Percentiles rank a stretch among this genome's conserved stretches.
Conservation (phyloP, 2,329 filamentous ascomycete species). For the Aureobasidium mangrovei region DNA sequence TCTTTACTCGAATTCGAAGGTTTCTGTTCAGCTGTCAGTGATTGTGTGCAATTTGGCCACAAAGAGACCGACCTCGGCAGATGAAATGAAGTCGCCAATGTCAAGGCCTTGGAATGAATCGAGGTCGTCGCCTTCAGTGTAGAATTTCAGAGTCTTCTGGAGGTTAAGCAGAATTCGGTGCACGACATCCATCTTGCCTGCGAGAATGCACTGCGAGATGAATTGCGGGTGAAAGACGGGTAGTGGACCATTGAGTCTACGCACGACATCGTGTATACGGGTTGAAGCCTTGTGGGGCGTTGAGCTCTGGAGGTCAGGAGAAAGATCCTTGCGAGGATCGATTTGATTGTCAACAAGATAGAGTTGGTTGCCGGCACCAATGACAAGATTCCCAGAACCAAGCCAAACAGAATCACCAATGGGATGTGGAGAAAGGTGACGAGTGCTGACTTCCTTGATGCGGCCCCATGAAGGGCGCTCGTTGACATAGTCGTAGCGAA, state of each 20-base stretch:
- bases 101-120: slow-evolving; percentile 63
- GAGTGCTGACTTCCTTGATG: slow-evolving; percentile 72
- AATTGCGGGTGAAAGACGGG: slow-evolving; percentile 91
- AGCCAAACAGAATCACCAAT: slow-evolving; percentile 94
- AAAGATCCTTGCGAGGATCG: slow-evolving; percentile 51
- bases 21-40: slow-evolving; percentile 15
- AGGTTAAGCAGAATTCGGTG: slow-evolving; percentile 64
- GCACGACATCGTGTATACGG: slow-evolving; percentile 74
- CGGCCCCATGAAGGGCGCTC: slow-evolving; percentile 83
- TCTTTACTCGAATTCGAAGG: neutral
- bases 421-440: slow-evolving; percentile 65
- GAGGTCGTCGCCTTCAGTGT: slow-evolving; percentile 68
- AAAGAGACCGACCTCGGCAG: slow-evolving; percentile 32
- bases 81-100: slow-evolving; percentile 41
- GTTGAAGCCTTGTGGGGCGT: slow-evolving; percentile 43
- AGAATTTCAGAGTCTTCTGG: slow-evolving; percentile 70
- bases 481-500: slow-evolving; percentile 86
- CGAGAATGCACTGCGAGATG: slow-evolving; percentile 74
- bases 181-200: slow-evolving; percentile 65
- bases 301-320: slow-evolving; percentile 46
- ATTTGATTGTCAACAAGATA: slow-evolving; percentile 77
- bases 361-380: slow-evolving; percentile 85
- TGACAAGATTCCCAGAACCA: slow-evolving; percentile 71
- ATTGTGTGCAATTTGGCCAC: slow-evolving; percentile 14
- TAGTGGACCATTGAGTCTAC: slow-evolving; percentile 73